Evolutionary conservation across 352 stramenopile species (phyloP), one percentile per base, ranked within the genome.

Genomic region (Elongisporangium undulatum): DNA sequence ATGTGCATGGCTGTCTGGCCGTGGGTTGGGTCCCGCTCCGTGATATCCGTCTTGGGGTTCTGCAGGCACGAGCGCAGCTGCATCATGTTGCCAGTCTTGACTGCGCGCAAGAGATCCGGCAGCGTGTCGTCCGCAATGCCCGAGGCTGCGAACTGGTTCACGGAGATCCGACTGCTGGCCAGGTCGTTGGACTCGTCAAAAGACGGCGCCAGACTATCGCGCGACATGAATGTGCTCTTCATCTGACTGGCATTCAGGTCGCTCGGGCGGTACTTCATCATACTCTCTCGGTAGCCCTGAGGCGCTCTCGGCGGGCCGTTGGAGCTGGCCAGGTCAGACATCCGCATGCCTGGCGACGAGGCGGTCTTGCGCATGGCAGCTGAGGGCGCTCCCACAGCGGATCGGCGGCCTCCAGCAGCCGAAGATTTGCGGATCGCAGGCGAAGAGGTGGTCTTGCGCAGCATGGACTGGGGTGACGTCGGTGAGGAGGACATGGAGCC

Each of bases 1-100:
- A 94, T 73, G 63, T 94, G 85, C 58, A 94, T 72, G 5, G 83
- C 85, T 20, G 79, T 85, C 68, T 94, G 85, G 16, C 79, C 77
- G 64, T 93, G 85, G 19, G 87, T 68, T 0, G 82, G 69, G 53
- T 95, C 85, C 16, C 78, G 79, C 56, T 89, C 68, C 16, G 71
- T 66, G 34, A 93, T 67, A 53, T 92, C 72, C 2, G 77, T 91
- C 52, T 63, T 78, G 53, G 73, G 63, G 59, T 90, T 80, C 54
- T 88, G 68, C 26, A 92, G 63, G 45, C 67, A 82, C 0, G 64
- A 54, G 45, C 77, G 78, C n/a, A 92, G 59, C 62, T 82, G 23
- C 58, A 82, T 66, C 16, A 87, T 55, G 58, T 92, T 90, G 61
- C 82, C 80, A 1, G 71, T 76, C 67, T 87, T 88, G 20, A 82